phyloP scores from a whole-genome alignment of 495 filamentous ascomycete species.

The Podospora bellae-mahoneyi region DNA sequence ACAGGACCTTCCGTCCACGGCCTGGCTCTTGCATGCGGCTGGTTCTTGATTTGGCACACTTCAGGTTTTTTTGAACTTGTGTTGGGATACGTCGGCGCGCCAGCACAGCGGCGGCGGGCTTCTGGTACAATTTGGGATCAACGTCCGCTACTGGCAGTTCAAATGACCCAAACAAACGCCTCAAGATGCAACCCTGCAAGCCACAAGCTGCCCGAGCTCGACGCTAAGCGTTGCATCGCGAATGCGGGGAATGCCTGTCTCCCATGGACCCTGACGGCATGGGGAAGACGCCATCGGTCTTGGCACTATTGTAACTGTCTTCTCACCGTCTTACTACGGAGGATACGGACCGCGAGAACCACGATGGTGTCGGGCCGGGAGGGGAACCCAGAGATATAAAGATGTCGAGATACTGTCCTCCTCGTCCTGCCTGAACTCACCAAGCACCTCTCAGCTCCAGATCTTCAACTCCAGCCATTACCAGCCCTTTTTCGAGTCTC shows the following conservation, averaged over 20 bases:
- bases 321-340: background rate
- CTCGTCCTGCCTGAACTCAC: background rate
- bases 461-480: background rate
- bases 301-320: background rate
- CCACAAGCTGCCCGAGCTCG: background rate
- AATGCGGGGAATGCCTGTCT: conserved; percentile 14
- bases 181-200: conserved; percentile 2
- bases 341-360: background rate
- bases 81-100: background rate
- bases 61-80: background rate
- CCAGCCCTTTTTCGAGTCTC: background rate
- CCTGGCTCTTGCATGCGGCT: background rate
- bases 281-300: conserved; percentile 2
- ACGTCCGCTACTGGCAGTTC: background rate
- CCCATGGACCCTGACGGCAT: conserved; percentile 2
- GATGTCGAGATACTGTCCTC: background rate
- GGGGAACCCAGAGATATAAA: background rate
- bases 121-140: conserved; percentile 6
- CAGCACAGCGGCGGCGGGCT: background rate
- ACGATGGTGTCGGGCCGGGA: background rate
- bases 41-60: background rate
- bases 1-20: background rate
- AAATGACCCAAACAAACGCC: background rate
- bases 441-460: background rate
- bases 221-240: background rate